Evolutionary conservation across 495 filamentous ascomycete genomes (phyloP), one percentile per base, ranked within the genome.

Genomic region (Cercophora sp.): DNA sequence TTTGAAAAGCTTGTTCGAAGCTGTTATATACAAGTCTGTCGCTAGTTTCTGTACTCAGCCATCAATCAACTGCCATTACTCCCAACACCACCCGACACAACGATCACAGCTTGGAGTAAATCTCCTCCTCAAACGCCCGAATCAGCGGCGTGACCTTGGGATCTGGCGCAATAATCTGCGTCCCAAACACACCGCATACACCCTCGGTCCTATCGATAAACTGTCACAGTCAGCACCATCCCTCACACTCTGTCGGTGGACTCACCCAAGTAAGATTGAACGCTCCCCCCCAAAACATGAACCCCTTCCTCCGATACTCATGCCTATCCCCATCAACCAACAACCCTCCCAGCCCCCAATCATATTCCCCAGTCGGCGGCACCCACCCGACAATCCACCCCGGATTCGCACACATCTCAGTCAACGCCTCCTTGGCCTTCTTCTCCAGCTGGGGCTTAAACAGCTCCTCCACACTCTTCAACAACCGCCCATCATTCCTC

Each of bases 241-340:
- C n/a, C n/a, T n/a, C n/a, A n/a, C n/a, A n/a, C n/a, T n/a, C n/a
- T n/a, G n/a, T n/a, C n/a, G n/a, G n/a, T n/a, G n/a, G n/a, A 63
- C 66, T 55, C 34, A 69, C 66, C 66, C 66, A 69, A 40, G 11
- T 31, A 32, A 59, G 8, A 34, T 70, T 72, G 43, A 56, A 63
- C 18, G 57, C 57, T 3, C 70, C 71, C 5, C 64, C 62, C 68
- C 71, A 72, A 55, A 64, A 60, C 48, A 72, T 5, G 22, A 63
- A 64, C 36, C 65, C 67, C 16, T 45, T 59, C 23, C 49, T 62
- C 45, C 68, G 55, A 19, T 64, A 45, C 43, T 18, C 48, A 4
- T 61, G 59, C 3, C 37, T 20, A 26, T 57, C 51, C n/a, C 48
- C 64, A 13, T 51, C 51, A 10, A 64, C 49, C 31, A 72, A 41